Conservation (phyloP, 495 filamentous ascomycete species). For the Neurospora sp. region DNA sequence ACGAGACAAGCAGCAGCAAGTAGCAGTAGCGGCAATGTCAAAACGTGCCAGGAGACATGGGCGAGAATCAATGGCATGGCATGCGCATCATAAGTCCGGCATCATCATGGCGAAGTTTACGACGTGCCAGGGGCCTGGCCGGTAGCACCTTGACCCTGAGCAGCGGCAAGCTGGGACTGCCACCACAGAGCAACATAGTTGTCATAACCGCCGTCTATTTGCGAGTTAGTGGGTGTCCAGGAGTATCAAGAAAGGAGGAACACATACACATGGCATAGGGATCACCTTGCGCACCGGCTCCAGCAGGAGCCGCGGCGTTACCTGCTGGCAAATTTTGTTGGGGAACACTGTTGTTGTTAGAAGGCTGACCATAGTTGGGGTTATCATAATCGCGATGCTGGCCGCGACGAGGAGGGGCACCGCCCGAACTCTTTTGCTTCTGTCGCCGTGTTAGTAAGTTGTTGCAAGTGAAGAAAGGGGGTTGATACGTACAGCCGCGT, state of each 20-base stretch:
- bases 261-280: constrained; percentile 26
- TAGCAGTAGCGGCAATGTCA: constrained; percentile 12
- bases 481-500: constrained; percentile 54
- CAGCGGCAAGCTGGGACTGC: constrained; percentile 19
- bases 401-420: constrained; percentile 28
- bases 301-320: constrained; percentile 12
- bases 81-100: constrained; percentile 15
- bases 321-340: constrained; percentile 8
- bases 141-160: constrained; percentile 17
- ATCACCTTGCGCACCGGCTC: constrained; percentile 14
- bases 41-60: constrained; percentile 15
- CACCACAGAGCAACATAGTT: constrained; percentile 25
- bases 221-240: neutral
- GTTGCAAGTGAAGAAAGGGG: neutral
- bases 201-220: constrained; percentile 24
- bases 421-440: constrained; percentile 44
- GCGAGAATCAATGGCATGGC: constrained; percentile 21
- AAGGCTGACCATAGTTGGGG: constrained; percentile 27
- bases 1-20: constrained; percentile 2
- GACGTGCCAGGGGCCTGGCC: constrained; percentile 19
- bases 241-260: neutral
- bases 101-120: constrained; percentile 14
- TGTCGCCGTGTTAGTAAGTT: constrained; percentile 22
- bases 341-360: constrained; percentile 18
- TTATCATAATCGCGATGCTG: constrained; percentile 37